phyloP scores from a whole-genome alignment of 768 basidiomycete genomes.

The Leccinum disarticulatum region DNA sequence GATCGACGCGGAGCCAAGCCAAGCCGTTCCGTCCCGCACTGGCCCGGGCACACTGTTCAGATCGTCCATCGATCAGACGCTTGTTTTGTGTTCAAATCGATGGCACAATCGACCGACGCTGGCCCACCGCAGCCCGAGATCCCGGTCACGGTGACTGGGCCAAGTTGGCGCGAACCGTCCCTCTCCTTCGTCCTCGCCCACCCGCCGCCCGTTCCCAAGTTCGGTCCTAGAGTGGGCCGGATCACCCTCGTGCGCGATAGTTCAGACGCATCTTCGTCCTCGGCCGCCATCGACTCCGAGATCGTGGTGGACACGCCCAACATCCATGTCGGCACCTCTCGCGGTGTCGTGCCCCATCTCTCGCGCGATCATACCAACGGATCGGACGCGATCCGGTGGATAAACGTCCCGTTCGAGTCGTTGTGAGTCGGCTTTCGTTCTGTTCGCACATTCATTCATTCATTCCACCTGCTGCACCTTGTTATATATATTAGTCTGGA shows the following conservation, averaged over 20 bases:
- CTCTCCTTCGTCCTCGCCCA: constrained; percentile 20
- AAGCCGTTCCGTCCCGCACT: too few relatives aligned
- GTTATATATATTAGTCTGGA: constrained; percentile 49
- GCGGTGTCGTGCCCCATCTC: constrained; percentile 74
- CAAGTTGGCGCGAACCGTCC: constrained; percentile 6
- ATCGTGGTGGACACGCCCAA: constrained; percentile 57
- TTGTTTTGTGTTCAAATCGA: not conserved
- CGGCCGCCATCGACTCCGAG: constrained; percentile 16
- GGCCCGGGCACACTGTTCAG: not conserved
- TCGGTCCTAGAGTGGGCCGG: constrained; percentile 29
- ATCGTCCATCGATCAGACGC: not conserved
- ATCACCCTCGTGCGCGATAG: constrained; percentile 18
- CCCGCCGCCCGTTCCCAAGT: constrained; percentile 8
- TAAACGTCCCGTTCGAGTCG: constrained; percentile 74
- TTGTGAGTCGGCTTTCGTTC: constrained; percentile 56
- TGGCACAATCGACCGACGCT: constrained; percentile 7
- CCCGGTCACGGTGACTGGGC: not conserved
- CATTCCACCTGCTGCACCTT: not conserved
- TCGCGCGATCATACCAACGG: constrained; percentile 56
- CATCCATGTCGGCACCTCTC: constrained; percentile 60
- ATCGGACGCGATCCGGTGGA: constrained; percentile 55
- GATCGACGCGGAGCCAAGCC: not conserved
- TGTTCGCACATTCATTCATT: not conserved
- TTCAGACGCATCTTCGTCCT: not conserved
- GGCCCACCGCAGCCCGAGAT: not conserved